phyloP scores from a whole-genome alignment of 208 protist species.

The Crithidia acanthocephali region DNA sequence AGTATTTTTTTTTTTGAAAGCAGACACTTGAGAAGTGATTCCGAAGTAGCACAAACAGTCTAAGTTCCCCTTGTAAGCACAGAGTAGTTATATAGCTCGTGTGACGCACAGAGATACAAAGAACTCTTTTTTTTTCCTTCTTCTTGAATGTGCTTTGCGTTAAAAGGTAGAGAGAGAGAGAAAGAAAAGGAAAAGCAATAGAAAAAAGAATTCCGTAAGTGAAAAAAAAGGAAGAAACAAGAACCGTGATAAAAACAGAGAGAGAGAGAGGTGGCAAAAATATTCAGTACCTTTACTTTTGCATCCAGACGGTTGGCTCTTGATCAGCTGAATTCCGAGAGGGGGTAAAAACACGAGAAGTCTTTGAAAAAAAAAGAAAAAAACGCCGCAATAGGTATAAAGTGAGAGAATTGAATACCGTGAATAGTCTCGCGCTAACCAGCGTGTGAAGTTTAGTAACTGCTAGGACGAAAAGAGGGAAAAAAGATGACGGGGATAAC shows the following conservation, averaged over 20 bases:
- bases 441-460: not conserved
- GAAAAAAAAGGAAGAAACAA: not conserved
- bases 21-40: not conserved
- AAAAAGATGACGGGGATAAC: constrained; percentile 17
- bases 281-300: not conserved
- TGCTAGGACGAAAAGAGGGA: not conserved
- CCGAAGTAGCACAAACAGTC: not conserved
- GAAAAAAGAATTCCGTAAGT: not conserved
- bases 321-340: not conserved
- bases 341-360: not conserved
- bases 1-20: not conserved
- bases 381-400: no score
- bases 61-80: no score
- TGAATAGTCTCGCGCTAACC: not conserved
- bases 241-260: constrained; percentile 1
- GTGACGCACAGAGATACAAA: no score
- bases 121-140: not conserved
- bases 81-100: no score
- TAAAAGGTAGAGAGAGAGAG: not conserved
- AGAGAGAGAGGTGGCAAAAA: not conserved
- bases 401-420: not conserved
- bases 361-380: no score
- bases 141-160: not conserved
- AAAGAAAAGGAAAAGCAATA: not conserved
- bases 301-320: not conserved